A percentile compares a stretch with the other conserved stretches of the same genome.
Conservation (phyloP, 148 eudicot species). For the Linanthus parryae region DNA sequence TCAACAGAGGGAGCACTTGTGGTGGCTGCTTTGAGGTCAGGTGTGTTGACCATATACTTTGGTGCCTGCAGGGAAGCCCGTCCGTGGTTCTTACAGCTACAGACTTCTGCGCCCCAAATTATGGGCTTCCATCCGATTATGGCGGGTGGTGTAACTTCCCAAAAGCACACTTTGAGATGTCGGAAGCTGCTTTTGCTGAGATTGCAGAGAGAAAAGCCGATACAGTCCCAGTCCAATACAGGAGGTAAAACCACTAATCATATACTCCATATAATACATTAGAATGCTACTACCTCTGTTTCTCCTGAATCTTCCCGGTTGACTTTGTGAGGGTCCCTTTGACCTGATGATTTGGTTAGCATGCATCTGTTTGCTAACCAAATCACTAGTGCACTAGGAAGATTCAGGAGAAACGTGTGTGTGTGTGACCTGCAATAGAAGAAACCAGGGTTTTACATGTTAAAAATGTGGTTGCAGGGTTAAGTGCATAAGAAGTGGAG, state of each 20-base stretch:
- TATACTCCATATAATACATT: no score
- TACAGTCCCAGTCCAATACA: constrained; percentile 51
- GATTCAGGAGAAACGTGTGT: no score
- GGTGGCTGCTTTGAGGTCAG: constrained; percentile 65
- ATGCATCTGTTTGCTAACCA: no score
- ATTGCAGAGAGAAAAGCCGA: constrained; percentile 42
- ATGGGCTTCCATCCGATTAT: constrained; percentile 53
- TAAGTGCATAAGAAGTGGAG: constrained; percentile 53
- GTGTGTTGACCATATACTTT: constrained; percentile 53
- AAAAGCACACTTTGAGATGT: constrained; percentile 59
- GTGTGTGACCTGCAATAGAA: no score
- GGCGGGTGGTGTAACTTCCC: constrained; percentile 85
- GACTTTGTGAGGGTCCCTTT: no score
- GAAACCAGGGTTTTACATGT: no score
- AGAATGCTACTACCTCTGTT: no score
- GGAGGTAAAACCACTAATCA: no score
- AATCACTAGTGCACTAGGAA: no score
- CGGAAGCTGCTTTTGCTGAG: constrained; percentile 41
- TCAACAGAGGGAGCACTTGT: constrained; percentile 58
- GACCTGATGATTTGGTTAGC: no score
- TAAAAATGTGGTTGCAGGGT: constrained; percentile 27
- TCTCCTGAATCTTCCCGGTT: no score
- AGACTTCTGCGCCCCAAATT: constrained; percentile 68
- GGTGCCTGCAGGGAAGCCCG: constrained; percentile 55
- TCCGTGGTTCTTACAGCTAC: constrained; percentile 57